phyloP scores from a whole-genome alignment of 768 basidiomycete genomes.

The Pleurotus salmoneostramineus region DNA sequence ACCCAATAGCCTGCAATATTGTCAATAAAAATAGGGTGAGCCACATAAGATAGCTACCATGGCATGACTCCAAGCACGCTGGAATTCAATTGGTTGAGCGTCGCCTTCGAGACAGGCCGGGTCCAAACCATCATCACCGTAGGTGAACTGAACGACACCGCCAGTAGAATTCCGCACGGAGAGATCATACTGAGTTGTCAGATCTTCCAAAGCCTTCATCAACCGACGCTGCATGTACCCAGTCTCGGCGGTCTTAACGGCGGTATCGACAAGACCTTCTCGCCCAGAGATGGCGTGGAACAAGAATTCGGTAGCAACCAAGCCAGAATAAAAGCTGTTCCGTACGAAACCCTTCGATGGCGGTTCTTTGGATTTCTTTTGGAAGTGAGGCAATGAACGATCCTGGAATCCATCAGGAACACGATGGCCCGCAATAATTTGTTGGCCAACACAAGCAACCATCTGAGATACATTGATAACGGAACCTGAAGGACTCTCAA shows the following conservation, averaged over 20 bases:
- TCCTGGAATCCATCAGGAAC: conserved; percentile 99
- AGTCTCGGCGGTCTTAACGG: conserved; percentile 99
- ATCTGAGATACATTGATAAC: conserved; percentile 99
- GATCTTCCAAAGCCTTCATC: conserved; percentile 98
- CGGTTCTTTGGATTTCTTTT: conserved; percentile 93
- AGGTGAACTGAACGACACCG: conserved; percentile 94
- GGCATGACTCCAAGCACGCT: conserved; percentile 84
- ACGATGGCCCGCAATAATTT: conserved; percentile 97
- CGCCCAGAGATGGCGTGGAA: conserved; percentile 99
- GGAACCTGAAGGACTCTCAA: conserved; percentile 52
- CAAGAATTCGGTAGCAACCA: conserved; percentile 92
- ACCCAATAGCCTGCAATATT: conserved; percentile 54
- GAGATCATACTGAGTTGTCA: conserved; percentile 93
- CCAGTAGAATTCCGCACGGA: conserved; percentile 94
- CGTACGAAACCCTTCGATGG: conserved; percentile 98
- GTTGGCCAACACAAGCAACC: conserved; percentile 99
- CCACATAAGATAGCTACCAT: conserved; percentile 32
- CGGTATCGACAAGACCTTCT: conserved; percentile 98
- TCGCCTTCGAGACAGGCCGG: conserved; percentile 93
- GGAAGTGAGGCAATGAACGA: conserved; percentile 97
- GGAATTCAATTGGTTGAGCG: conserved; percentile 87
- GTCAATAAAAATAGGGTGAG: neutral
- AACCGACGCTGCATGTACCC: conserved; percentile 99
- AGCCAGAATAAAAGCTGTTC: conserved; percentile 93
- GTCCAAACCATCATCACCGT: conserved; percentile 96